Evolutionary conservation across 2,329 filamentous ascomycete genomes (phyloP).

Genomic region (Alternaria incomplexa): DNA sequence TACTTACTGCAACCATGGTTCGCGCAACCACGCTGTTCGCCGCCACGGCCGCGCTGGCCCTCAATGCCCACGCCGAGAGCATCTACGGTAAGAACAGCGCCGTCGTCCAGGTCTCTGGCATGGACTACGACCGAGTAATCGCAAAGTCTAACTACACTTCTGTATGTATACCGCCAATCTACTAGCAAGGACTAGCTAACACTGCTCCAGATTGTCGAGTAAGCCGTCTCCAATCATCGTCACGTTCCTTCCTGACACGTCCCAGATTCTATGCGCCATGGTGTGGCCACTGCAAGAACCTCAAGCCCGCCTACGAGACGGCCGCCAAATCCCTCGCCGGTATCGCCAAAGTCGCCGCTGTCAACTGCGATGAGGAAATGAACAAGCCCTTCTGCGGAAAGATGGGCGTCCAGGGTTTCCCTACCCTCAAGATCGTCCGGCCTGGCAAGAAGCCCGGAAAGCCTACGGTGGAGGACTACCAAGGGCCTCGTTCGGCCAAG

Average conservation of each 20-base stretch:
- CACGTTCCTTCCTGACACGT: conserved; percentile 10
- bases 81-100: conserved; percentile 87
- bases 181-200: conserved; percentile 1
- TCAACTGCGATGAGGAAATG: conserved; percentile 91
- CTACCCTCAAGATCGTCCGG: conserved; percentile 90
- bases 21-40: conserved; percentile 52
- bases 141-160: conserved; percentile 89
- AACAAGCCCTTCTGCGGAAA: conserved; percentile 87
- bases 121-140: conserved; percentile 82
- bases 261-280: conserved; percentile 96
- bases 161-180: conserved; percentile 59
- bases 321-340: conserved; percentile 88
- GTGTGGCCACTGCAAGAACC: conserved; percentile 96
- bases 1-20: conserved; percentile 38
- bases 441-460: conserved; percentile 81
- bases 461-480: conserved; percentile 88
- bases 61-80: conserved; percentile 70
- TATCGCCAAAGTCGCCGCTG: conserved; percentile 89
- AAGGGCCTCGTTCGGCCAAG: conserved; percentile 81
- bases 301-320: conserved; percentile 95
- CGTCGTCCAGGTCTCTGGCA: conserved; percentile 80
- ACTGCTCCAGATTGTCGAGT: conserved; percentile 48
- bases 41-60: conserved; percentile 67
- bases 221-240: conserved; percentile 19
- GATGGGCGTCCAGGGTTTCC: conserved; percentile 92